Base-by-base conservation (phyloP, 2,329 filamentous ascomycete genomes). In the Thyridium curvatum region DNA sequence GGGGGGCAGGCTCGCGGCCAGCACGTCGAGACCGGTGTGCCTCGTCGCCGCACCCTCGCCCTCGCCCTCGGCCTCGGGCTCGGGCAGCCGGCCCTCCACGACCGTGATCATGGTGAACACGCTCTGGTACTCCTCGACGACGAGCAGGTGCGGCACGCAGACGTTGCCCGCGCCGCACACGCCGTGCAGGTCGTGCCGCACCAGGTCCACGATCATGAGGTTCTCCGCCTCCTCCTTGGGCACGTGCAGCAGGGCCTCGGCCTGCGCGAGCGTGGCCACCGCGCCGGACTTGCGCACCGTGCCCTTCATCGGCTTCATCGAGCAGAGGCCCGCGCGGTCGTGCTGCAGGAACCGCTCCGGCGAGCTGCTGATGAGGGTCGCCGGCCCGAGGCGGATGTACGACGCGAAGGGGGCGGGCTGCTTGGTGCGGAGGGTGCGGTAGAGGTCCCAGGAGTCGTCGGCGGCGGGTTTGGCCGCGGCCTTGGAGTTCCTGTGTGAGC, bases 191-290 rank as follows among this genome's bases (percentile, higher is more conserved):
- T 97, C 91, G 55, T 97, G 91, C 1, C 91, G 78, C n/a, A 96
- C 93, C 1, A 97, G 71, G 59, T 97, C 91, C 3, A 95, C 90
- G 52, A 97, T 96, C 93, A 97, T 97, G 17, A 97, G 74, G 54
- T 97, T 97, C 66, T 97, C 91, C 1, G 91, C 91, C 51, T 86
- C 82, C 60, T 97, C 93, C 59, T 97, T 97, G 16, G 86, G 83
- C 0, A 86, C 75, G 41, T 83, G 78, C 12, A 96, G 74, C 30
- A 94, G 77, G 18, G 67, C 65, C 44, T 82, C 79, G 1, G 91
- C 90, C 52, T 85, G 74, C 5, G 72, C 74, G n/a, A 84, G 69
- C 0, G 84, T 93, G 30, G 83, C 57, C 0, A 74, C 79, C 2
- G 68, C 69, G 1, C 71, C 66, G 0, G 74, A 77, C 52, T 94